A percentile compares a stretch with the other conserved stretches of the same genome.
These are phyloP conservation scores for Anaeromyces robustus DNA, from an alignment of 192 early-diverging fungal genomes.

Conservation along the genomic window DNA sequence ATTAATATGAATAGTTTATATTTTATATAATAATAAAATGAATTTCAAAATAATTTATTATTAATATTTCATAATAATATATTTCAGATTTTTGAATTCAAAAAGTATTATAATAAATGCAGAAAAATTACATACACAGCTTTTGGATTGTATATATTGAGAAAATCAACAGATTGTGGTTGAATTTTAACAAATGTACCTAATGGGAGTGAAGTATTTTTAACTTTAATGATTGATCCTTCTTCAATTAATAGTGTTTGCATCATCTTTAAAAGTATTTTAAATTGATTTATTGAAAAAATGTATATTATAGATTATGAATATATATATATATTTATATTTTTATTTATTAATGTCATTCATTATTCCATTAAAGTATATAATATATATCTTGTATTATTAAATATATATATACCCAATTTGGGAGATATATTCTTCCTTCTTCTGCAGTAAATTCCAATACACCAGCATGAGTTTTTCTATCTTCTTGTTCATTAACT, in stretches of 20 bases:
- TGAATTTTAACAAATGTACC: slow-evolving; percentile 90
- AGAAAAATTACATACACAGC: slow-evolving; percentile 51
- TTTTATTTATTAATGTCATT: too few species aligned
- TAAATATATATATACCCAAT: slow-evolving; percentile 54
- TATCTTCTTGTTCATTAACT: slow-evolving; percentile 33
- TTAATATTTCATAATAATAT: too few species aligned
- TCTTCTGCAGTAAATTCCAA: slow-evolving; percentile 97
- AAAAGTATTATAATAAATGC: too few species aligned
- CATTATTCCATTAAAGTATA: too few species aligned
- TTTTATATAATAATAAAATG: too few species aligned
- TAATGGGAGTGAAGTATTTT: slow-evolving; percentile 56
- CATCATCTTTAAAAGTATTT: slow-evolving; percentile 67
- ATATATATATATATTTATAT: too few species aligned
- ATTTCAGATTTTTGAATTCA: too few species aligned
- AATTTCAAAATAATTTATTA: too few species aligned
- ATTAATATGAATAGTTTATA: too few species aligned
- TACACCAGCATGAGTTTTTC: slow-evolving; percentile 82
- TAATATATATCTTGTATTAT: neutral
- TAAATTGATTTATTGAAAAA: neutral
- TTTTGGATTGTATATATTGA: slow-evolving; percentile 91
- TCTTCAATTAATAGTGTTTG: slow-evolving; percentile 57
- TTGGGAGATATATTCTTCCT: slow-evolving; percentile 84
- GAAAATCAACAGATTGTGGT: slow-evolving; percentile 88
- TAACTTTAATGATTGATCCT: slow-evolving; percentile 62
- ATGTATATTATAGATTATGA: too few species aligned